Percentiles rank a stretch among this genome's conserved stretches.
These are phyloP conservation scores for Exophiala oligosperma DNA, from an alignment of 2,329 filamentous ascomycete genomes.

Conservation along the genomic window DNA sequence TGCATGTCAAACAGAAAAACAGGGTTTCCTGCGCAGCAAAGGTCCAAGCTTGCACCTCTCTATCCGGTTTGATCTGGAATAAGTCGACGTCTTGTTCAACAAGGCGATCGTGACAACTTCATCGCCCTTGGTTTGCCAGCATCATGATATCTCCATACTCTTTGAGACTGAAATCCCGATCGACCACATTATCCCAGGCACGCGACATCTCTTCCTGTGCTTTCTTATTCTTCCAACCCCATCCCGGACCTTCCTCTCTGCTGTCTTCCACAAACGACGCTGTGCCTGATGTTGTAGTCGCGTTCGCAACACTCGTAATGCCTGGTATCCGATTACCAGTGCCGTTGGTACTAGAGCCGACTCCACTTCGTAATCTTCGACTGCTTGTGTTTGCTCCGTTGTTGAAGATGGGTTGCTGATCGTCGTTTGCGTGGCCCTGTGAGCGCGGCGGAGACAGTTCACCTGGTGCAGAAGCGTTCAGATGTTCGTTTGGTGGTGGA, in stretches of 20 bases:
- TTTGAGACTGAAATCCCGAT: slow-evolving; percentile 51
- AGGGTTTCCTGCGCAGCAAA: not conserved
- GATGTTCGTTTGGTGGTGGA: slow-evolving; percentile 26
- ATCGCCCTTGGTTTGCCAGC: not conserved
- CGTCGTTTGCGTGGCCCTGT: slow-evolving; percentile 13
- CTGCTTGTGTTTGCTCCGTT: slow-evolving; percentile 16
- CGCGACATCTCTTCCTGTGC: slow-evolving; percentile 56
- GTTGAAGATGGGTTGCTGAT: not conserved
- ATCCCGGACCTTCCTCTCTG: slow-evolving; percentile 47
- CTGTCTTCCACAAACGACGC: slow-evolving; percentile 13
- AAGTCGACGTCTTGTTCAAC: no score
- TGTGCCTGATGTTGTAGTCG: not conserved
- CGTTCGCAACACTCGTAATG: no score
- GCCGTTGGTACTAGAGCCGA: not conserved
- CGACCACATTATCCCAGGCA: slow-evolving; percentile 51
- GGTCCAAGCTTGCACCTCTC: no score
- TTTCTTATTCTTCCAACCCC: slow-evolving; percentile 57
- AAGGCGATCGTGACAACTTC: no score
- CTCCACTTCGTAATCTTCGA: slow-evolving; percentile 11
- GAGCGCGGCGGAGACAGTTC: slow-evolving; percentile 31
- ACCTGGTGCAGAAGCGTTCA: slow-evolving; percentile 31
- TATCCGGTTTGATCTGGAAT: no score
- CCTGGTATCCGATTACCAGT: no score
- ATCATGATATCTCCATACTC: slow-evolving; percentile 30
- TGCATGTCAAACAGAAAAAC: not conserved